Percentiles rank a stretch among this genome's conserved stretches.
phyloP scores from a whole-genome alignment of 208 protist species.

The Wallacemonas sp. region DNA sequence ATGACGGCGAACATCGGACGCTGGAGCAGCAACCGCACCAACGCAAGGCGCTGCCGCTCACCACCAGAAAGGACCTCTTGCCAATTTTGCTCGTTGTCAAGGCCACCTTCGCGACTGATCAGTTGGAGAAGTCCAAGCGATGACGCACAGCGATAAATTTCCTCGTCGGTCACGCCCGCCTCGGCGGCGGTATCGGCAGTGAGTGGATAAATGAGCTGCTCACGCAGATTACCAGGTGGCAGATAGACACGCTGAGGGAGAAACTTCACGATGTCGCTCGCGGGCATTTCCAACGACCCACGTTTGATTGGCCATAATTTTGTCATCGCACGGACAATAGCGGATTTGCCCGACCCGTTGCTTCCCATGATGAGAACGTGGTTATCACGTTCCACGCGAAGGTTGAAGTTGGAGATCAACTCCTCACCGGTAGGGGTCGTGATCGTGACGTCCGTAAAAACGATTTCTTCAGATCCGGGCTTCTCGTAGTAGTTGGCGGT shows the following conservation, averaged over 20 bases:
- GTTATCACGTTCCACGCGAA: constrained; percentile 44
- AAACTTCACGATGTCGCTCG: constrained; percentile 42
- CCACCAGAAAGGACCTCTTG: constrained; percentile 87
- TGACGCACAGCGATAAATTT: constrained; percentile 40
- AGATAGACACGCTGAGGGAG: constrained; percentile 85
- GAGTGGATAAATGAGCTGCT: constrained; percentile 78
- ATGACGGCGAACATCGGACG: constrained; percentile 82
- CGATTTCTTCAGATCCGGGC: constrained; percentile 32
- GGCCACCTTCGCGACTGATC: constrained; percentile 81
- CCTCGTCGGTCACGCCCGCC: constrained; percentile 43
- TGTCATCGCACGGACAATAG: constrained; percentile 67
- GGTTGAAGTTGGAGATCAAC: constrained; percentile 63
- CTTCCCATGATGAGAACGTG: constrained; percentile 85
- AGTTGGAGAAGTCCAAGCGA: constrained; percentile 61
- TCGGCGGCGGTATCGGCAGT: constrained; percentile 27
- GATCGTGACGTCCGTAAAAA: constrained; percentile 58
- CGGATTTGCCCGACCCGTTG: constrained; percentile 92
- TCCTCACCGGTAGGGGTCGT: constrained; percentile 40
- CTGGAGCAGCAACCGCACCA: constrained; percentile 83
- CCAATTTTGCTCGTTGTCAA: constrained; percentile 77
- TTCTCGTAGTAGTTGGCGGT: constrained; percentile 16
- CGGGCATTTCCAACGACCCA: constrained; percentile 54
- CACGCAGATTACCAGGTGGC: constrained; percentile 74
- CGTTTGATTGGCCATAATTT: constrained; percentile 69
- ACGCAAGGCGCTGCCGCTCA: constrained; percentile 85